Percentiles rank a stretch among this genome's conserved stretches.
Conservation (phyloP, 768 basidiomycete genomes). For the Boletus rubescentipes region DNA sequence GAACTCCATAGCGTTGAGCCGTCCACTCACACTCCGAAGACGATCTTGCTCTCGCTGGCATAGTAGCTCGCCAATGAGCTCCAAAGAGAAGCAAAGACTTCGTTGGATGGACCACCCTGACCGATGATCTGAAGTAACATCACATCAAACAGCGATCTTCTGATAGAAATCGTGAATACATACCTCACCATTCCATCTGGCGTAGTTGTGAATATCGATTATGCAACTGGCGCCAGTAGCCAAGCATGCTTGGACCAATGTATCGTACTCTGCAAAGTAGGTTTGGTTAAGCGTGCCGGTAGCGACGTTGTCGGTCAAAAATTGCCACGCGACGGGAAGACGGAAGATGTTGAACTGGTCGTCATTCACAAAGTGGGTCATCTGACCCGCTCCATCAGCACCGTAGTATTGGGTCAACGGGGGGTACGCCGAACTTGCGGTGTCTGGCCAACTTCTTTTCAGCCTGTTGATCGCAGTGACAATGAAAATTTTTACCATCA, state of each 20-base stretch:
- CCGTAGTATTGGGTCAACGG: slow-evolving; percentile 8
- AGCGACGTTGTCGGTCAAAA: slow-evolving; percentile 38
- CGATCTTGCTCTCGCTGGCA: not conserved
- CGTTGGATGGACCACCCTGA: slow-evolving; percentile 13
- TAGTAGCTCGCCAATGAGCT: slow-evolving; percentile 4
- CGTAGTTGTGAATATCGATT: slow-evolving; percentile 17
- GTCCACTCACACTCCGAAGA: slow-evolving; percentile 11
- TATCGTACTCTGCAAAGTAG: slow-evolving; percentile 7
- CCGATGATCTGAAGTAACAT: slow-evolving; percentile 7
- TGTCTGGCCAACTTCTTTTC: not conserved
- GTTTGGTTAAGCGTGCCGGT: slow-evolving; percentile 36
- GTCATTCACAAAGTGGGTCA: slow-evolving; percentile 54
- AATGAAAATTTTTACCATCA: not conserved
- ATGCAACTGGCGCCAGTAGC: slow-evolving; percentile 8
- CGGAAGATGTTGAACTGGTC: slow-evolving; percentile 57
- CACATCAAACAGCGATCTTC: not conserved
- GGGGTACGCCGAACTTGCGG: slow-evolving; percentile 8
- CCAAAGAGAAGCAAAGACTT: slow-evolving; percentile 13
- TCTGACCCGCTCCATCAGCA: slow-evolving; percentile 39
- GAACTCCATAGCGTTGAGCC: not conserved
- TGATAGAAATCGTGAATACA: not conserved
- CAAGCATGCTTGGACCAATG: slow-evolving; percentile 12
- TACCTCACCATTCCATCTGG: slow-evolving; percentile 8
- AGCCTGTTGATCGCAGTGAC: not conserved
- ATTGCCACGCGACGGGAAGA: slow-evolving; percentile 59